Conservation (phyloP, 306 rosid species). For the Parietaria judaica region DNA sequence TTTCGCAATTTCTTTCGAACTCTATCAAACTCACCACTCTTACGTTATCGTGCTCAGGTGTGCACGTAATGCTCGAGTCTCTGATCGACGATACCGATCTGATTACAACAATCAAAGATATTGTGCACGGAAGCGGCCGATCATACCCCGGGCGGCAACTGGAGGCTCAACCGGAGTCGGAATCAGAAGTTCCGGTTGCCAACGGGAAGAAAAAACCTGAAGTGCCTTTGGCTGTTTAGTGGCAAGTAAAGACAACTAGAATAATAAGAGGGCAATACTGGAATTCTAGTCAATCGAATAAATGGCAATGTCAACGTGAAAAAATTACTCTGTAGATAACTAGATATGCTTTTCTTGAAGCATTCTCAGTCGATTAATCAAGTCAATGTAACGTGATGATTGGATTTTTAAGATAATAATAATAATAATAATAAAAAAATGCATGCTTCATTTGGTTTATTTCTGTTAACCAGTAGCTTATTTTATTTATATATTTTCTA, state of each 20-base stretch:
- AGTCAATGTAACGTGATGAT: too few species aligned
- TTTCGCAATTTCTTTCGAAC: neutral
- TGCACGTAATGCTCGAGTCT: constrained; percentile 73
- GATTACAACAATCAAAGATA: constrained; percentile 47
- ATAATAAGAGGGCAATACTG: neutral
- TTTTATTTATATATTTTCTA: too few species aligned
- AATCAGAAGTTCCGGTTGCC: constrained; percentile 14
- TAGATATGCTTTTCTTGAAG: too few species aligned
- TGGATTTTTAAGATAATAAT: too few species aligned
- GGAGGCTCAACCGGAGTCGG: constrained; percentile 18
- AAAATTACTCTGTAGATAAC: too few species aligned
- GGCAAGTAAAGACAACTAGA: neutral
- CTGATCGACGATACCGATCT: constrained; percentile 61
- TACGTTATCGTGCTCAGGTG: constrained; percentile 41
- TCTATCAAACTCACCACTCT: neutral
- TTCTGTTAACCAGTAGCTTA: too few species aligned
- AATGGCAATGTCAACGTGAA: too few species aligned
- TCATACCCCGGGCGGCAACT: constrained; percentile 47
- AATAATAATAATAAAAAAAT: too few species aligned
- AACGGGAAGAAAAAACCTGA: constrained; percentile 23
- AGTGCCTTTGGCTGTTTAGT: constrained; percentile 29
- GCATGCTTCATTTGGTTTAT: too few species aligned
- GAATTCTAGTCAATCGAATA: neutral
- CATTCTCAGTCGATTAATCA: too few species aligned
- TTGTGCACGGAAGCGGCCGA: constrained; percentile 58